Conservation (phyloP, 1,284 basidiomycete genomes). For the Heliocybe sulcata region DNA sequence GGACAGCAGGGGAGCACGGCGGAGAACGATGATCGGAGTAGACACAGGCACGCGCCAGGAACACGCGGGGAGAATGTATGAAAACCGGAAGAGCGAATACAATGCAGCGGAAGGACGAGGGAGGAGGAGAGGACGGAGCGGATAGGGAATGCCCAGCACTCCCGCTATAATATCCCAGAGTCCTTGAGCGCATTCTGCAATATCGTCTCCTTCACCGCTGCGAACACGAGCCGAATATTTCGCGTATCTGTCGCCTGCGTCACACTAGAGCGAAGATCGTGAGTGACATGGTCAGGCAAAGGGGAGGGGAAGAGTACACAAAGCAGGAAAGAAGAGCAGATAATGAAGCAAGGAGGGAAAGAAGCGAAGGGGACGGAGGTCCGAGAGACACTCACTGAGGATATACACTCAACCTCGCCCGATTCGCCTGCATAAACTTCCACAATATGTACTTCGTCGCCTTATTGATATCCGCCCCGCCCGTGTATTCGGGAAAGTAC, state of each 20-base stretch:
- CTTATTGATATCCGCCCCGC: conserved; percentile 93
- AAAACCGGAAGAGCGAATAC: too few relatives aligned
- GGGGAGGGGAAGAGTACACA: too few relatives aligned
- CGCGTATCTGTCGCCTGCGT: conserved; percentile 78
- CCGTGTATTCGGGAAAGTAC: conserved; percentile 94
- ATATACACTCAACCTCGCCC: conserved; percentile 84
- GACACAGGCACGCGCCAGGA: too few relatives aligned
- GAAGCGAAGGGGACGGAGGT: conserved; percentile 1
- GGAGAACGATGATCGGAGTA: too few relatives aligned
- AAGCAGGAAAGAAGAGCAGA: background rate
- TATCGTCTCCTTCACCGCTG: conserved; percentile 97
- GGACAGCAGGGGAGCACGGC: too few relatives aligned
- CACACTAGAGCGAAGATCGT: conserved; percentile 33
- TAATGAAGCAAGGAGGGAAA: conserved; percentile 4
- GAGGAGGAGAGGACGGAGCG: too few relatives aligned
- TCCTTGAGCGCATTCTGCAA: conserved; percentile 84
- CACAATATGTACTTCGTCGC: conserved; percentile 97
- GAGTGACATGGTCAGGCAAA: too few relatives aligned
- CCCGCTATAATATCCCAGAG: conserved; percentile 59
- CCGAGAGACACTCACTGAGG: conserved; percentile 67
- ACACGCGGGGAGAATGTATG: too few relatives aligned
- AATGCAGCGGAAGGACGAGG: too few relatives aligned
- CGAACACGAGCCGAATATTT: conserved; percentile 88
- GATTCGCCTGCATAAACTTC: conserved; percentile 94
- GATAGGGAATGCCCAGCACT: too few relatives aligned